Evolutionary conservation across 805 yeast species (phyloP), one percentile per base, ranked within the genome.

Genomic region (Pichia scutulata): DNA sequence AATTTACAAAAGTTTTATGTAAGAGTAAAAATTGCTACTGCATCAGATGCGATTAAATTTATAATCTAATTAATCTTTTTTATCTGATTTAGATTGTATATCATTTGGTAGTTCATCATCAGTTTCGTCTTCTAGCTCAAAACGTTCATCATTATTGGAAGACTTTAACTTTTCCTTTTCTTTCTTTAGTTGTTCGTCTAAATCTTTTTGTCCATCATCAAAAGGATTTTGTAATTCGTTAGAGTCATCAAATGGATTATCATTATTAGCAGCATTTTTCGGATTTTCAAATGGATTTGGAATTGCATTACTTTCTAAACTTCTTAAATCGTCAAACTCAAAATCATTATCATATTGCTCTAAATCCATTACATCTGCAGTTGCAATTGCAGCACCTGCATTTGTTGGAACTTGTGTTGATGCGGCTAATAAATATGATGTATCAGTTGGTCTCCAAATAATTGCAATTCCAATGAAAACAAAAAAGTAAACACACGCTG

Each of bases 361-460:
- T 47, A 62, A 53, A 43, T 61, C 63, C 13, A 62, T 52, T n/a
- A 56, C 55, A 44, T 58, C 57, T 25, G 60, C 58, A 7, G 60
- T 58, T 12, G 57, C 54, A 5, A 55, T 57, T 37, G 58, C 59
- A 19, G 49, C 57, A 51, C 75, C 76, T 54, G 84, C 87, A 28
- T 59, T 54, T 9, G 62, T 85, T 56, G 96, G 93, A 43, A 93
- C 73, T 70, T 93, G 98, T 48, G 89, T 88, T 2, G 97, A 87
- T 55, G 90, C 90, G 13, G 97, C 98, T 62, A 93, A 78, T 80
- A 95, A 84, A 61, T 90, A 86, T 51, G 96, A 89, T 40, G 96
- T 89, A 58, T 86, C 93, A 0, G 97, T 92, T 48, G 99, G 99
- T 68, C 99, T 84, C 99, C 99, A 93, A 55, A 93, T 78, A 72